A percentile compares a stretch with the other conserved stretches of the same genome.
phyloP scores from a whole-genome alignment of 331 rosid genomes.

The Phaseolus coccineus region DNA sequence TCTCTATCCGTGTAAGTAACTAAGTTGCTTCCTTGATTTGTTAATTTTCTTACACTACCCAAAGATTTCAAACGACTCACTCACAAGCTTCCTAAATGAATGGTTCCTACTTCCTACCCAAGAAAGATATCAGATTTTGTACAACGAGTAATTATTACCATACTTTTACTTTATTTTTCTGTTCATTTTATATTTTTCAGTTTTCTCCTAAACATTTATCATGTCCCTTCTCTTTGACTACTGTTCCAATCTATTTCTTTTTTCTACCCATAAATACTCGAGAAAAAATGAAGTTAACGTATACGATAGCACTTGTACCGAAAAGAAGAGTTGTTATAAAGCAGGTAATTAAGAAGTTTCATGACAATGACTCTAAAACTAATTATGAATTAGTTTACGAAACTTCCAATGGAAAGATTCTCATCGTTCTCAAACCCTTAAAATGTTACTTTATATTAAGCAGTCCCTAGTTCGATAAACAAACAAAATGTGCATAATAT shows the following conservation, averaged over 20 bases:
- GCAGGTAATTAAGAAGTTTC: neutral
- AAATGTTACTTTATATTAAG: too few relatives aligned
- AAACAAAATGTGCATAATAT: too few relatives aligned
- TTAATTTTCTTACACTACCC: neutral
- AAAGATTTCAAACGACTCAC: neutral
- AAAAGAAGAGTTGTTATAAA: slow-evolving; percentile 36
- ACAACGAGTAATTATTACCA: neutral
- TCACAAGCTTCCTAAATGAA: neutral
- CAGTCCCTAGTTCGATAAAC: too few relatives aligned
- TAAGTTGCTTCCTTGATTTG: neutral
- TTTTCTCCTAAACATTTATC: neutral
- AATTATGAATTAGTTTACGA: neutral
- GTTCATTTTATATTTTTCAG: too few relatives aligned
- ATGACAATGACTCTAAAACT: slow-evolving; percentile 34
- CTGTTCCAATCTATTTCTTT: neutral
- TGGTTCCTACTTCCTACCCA: neutral
- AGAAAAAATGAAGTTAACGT: too few relatives aligned
- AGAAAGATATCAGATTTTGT: neutral
- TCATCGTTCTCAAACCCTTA: neutral
- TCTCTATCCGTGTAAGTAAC: neutral
- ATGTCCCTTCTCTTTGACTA: neutral
- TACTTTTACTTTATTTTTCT: too few relatives aligned
- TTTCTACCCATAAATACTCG: neutral
- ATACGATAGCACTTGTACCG: neutral
- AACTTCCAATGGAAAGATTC: neutral